Evolutionary conservation across 1,284 basidiomycete genomes (phyloP).

Genomic region (Xanthoconium separans): DNA sequence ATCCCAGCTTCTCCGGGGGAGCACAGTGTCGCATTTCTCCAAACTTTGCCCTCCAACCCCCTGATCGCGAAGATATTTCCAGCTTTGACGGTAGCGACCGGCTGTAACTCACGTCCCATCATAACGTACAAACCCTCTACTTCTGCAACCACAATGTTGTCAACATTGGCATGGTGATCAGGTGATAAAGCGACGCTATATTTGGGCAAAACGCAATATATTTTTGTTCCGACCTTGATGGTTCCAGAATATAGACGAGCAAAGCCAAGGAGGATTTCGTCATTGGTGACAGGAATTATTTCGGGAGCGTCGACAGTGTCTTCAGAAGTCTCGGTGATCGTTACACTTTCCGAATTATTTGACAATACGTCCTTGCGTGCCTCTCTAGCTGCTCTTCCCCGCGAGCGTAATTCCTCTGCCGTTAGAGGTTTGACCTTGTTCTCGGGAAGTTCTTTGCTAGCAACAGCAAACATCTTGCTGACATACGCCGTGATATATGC

Average conservation of each 20-base stretch:
- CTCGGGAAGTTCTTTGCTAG: constrained; percentile 79
- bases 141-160: constrained; percentile 61
- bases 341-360: constrained; percentile 26
- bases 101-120: constrained; percentile 95
- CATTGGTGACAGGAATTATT: constrained; percentile 28
- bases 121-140: constrained; percentile 89
- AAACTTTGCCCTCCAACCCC: constrained; percentile 88
- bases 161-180: constrained; percentile 68
- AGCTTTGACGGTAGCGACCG: constrained; percentile 83
- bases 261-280: constrained; percentile 85
- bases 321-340: constrained; percentile 20
- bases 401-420: constrained; percentile 83
- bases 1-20: constrained; percentile 52
- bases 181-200: constrained; percentile 73
- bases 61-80: constrained; percentile 95
- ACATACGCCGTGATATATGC: constrained; percentile 84
- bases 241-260: constrained; percentile 92
- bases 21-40: constrained; percentile 90
- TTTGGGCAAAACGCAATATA: constrained; percentile 87
- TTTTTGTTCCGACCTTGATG: constrained; percentile 61
- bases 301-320: constrained; percentile 15
- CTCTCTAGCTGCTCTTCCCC: constrained; percentile 65
- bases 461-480: constrained; percentile 98
- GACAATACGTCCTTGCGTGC: constrained; percentile 38
- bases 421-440: constrained; percentile 77